Conservation (phyloP, 331 rosid genomes). For the Rosa hybrid region DNA sequence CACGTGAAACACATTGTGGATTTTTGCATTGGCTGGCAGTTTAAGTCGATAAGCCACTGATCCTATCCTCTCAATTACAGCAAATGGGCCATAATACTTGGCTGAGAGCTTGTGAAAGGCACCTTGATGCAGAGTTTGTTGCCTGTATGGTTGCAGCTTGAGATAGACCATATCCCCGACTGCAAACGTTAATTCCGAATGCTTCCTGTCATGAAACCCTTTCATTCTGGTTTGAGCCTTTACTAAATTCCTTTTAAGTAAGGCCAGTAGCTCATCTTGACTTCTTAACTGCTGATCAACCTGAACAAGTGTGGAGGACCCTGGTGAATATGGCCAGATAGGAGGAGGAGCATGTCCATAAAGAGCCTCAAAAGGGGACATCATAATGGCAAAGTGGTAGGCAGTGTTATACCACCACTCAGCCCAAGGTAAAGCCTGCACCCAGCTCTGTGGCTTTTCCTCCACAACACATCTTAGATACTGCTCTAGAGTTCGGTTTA, state of each 20-base stretch:
- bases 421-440: background rate
- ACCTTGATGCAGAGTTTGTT: background rate
- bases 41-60: background rate
- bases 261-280: background rate
- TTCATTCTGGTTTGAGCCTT: background rate
- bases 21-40: background rate
- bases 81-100: background rate
- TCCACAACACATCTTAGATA: background rate
- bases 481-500: background rate
- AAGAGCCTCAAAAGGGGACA: background rate
- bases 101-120: background rate
- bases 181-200: background rate
- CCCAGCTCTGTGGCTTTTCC: background rate
- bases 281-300: background rate
- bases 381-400: background rate
- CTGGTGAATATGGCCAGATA: too few relatives aligned
- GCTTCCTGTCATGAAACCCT: background rate
- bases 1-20: background rate
- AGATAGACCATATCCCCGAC: background rate
- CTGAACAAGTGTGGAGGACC: too few relatives aligned
- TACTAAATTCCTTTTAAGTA: background rate
- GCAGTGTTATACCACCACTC: background rate
- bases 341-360: background rate
- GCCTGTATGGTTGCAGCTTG: background rate
- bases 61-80: background rate